Evolutionary conservation across 441 rosid genomes (phyloP).

Genomic region (Corymbia citriodora): DNA sequence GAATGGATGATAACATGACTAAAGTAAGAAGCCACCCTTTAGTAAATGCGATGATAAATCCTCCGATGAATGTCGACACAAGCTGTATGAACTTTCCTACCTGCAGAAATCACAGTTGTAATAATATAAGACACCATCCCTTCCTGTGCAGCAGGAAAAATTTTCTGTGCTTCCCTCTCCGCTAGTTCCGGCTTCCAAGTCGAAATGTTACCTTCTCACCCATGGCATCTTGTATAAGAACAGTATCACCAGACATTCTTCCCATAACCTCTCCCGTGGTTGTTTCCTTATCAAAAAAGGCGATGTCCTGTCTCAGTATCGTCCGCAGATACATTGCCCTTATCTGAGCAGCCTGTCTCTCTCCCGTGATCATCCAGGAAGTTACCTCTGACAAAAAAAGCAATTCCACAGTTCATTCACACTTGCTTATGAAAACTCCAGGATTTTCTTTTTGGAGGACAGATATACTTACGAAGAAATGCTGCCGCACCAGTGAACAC

Average conservation of each 20-base stretch:
- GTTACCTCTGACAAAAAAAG: conserved; percentile 9
- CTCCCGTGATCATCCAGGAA: conserved; percentile 16
- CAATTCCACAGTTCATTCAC: neutral
- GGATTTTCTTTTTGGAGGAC: neutral
- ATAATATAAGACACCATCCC: neutral
- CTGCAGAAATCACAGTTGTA: neutral
- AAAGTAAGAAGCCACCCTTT: conserved; percentile 11
- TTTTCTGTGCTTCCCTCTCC: neutral
- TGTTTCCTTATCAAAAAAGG: conserved; percentile 15
- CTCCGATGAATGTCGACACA: conserved; percentile 2
- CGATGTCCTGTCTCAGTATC: conserved; percentile 11
- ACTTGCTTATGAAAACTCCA: neutral
- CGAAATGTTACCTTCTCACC: conserved; percentile 9
- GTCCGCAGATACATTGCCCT: conserved; percentile 9
- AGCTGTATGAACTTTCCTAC: conserved; percentile 18
- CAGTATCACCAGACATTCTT: conserved; percentile 16
- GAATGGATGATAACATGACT: conserved; percentile 10
- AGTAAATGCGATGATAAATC: conserved; percentile 9
- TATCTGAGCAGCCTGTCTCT: conserved; percentile 6
- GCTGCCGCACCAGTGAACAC: conserved; percentile 2
- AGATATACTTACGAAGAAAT: conserved; percentile 8
- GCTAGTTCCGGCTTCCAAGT: neutral
- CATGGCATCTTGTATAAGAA: conserved; percentile 13
- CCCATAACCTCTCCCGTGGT: conserved; percentile 12
- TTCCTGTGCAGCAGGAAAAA: neutral